phyloP scores from a whole-genome alignment of 2,329 filamentous ascomycete genomes.

The Hymenoscyphus albidus region DNA sequence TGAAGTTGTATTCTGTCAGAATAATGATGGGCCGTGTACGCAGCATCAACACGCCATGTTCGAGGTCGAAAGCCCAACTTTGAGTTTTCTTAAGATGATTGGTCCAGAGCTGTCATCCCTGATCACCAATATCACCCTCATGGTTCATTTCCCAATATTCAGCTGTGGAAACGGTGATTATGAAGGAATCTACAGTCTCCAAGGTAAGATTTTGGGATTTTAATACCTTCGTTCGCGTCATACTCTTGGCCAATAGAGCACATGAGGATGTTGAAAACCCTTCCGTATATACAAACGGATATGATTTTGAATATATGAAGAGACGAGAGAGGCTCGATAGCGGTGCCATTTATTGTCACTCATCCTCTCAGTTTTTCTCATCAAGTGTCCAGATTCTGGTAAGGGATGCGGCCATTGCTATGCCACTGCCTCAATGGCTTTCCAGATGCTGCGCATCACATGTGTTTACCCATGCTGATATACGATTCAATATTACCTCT shows the following conservation, averaged over 20 bases:
- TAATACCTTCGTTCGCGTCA: too few relatives aligned
- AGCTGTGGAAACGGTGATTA: not conserved
- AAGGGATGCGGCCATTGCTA: too few relatives aligned
- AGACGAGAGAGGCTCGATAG: too few relatives aligned
- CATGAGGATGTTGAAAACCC: too few relatives aligned
- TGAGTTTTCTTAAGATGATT: not conserved
- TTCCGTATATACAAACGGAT: not conserved
- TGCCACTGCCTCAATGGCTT: too few relatives aligned
- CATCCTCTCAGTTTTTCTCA: too few relatives aligned
- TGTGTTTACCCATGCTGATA: not conserved
- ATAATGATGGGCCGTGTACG: not conserved
- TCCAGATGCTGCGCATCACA: not conserved
- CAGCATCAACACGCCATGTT: not conserved
- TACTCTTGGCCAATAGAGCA: too few relatives aligned
- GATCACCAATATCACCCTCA: not conserved
- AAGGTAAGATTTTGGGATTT: not conserved
- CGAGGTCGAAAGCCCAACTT: not conserved
- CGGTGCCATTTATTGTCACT: too few relatives aligned
- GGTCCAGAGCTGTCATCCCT: not conserved
- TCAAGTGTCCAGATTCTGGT: too few relatives aligned
- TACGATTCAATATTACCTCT: not conserved
- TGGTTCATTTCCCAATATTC: not conserved
- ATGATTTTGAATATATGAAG: too few relatives aligned
- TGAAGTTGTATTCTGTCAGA: not conserved
- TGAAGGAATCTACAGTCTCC: not conserved